Conservation (phyloP, 768 basidiomycete species). For the Suillus subalutaceus region DNA sequence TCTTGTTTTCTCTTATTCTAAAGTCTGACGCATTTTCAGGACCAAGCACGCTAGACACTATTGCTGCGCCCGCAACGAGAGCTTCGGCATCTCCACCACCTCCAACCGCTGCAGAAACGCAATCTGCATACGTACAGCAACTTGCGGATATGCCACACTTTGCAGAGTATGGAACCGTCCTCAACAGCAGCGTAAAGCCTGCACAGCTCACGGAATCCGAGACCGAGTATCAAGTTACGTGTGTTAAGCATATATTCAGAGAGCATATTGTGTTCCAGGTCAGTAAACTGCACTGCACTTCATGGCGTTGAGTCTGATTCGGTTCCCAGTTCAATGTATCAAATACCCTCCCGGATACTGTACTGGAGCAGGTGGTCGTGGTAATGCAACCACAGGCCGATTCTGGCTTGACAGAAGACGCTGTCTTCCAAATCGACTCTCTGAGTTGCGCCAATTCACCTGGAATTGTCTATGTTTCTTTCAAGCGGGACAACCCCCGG, state of each 20-base stretch:
- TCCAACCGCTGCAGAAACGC: constrained; percentile 84
- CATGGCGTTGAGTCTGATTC: constrained; percentile 14
- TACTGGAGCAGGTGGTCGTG: constrained; percentile 92
- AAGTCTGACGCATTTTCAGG: constrained; percentile 45
- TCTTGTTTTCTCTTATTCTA: constrained; percentile 7
- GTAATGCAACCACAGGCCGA: constrained; percentile 86
- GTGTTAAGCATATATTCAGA: constrained; percentile 96
- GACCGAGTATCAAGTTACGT: constrained; percentile 96
- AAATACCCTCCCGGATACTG: constrained; percentile 94
- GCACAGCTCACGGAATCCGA: constrained; percentile 92
- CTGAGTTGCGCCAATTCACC: constrained; percentile 73
- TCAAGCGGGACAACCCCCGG: constrained; percentile 79
- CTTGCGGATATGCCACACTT: constrained; percentile 88
- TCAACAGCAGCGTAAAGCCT: constrained; percentile 83
- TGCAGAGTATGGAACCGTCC: constrained; percentile 78
- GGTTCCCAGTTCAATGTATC: constrained; percentile 86
- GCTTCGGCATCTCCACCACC: constrained; percentile 64
- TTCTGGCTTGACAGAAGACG: constrained; percentile 83
- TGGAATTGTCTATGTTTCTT: constrained; percentile 91
- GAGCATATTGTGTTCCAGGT: constrained; percentile 98
- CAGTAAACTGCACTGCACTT: constrained; percentile 24
- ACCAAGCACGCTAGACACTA: constrained; percentile 85
- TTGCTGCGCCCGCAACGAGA: constrained; percentile 69
- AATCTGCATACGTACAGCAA: constrained; percentile 86
- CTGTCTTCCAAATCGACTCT: constrained; percentile 83